Conservation (phyloP, 257 asterid genomes). For the Phtheirospermum japonicum region DNA sequence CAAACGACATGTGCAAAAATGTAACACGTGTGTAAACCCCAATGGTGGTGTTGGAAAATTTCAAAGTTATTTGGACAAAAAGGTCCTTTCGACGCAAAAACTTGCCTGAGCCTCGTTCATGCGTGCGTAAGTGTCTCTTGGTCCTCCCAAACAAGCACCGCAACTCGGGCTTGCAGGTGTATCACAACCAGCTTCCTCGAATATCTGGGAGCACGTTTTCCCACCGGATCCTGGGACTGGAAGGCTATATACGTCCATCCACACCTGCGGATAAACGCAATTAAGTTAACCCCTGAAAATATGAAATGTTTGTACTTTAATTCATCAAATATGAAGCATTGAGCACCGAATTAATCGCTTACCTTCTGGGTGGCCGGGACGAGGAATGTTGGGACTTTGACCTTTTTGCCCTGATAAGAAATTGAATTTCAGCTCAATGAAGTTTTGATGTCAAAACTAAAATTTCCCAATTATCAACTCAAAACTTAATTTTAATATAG, state of each 20-base stretch:
- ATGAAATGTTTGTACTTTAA: no score
- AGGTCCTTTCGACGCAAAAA: background rate
- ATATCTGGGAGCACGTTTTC: constrained; percentile 92
- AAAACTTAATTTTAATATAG: no score
- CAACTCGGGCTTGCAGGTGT: constrained; percentile 97
- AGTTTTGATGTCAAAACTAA: background rate
- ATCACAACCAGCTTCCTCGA: constrained; percentile 98
- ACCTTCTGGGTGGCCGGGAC: constrained; percentile 99
- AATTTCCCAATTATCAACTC: no score
- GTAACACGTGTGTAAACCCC: no score
- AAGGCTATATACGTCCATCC: constrained; percentile 93
- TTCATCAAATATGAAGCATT: background rate
- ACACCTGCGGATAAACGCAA: constrained; percentile 48
- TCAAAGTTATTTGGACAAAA: no score
- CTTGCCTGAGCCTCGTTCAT: constrained; percentile 89
- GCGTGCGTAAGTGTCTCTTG: constrained; percentile 92
- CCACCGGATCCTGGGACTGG: constrained; percentile 88
- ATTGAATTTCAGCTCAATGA: constrained; percentile 16
- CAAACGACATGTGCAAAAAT: no score
- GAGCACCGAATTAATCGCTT: constrained; percentile 10
- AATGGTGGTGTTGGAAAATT: no score
- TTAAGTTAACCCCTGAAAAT: background rate
- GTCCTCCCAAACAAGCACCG: constrained; percentile 98
- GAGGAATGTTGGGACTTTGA: constrained; percentile 96
- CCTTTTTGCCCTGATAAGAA: constrained; percentile 72